A percentile compares a stretch with the other conserved stretches of the same genome.
Conservation (phyloP, 352 stramenopile species). For the Phytophthora citrophthora region DNA sequence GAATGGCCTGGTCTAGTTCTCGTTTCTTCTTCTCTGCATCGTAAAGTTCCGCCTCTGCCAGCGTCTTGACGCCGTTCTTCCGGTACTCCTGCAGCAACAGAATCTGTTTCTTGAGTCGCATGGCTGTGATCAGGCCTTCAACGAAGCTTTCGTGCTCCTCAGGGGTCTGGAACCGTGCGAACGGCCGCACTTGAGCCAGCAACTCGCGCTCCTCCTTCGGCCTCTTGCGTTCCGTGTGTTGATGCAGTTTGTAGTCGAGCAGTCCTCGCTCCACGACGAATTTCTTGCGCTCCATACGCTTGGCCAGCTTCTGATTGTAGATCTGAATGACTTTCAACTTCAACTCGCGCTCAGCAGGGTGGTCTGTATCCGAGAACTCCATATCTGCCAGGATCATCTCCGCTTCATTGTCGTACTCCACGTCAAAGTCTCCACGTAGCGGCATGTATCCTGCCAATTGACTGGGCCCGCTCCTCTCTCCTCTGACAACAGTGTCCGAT, state of each 20-base stretch:
- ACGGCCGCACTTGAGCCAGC: conserved; percentile 93
- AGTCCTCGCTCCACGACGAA: conserved; percentile 92
- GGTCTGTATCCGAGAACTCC: conserved; percentile 92
- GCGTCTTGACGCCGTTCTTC: conserved; percentile 93
- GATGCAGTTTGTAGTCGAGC: conserved; percentile 94
- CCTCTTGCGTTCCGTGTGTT: conserved; percentile 89
- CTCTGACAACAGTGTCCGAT: conserved; percentile 25
- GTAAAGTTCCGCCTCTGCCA: conserved; percentile 95
- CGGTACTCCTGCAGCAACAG: conserved; percentile 96
- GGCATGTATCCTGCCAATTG: conserved; percentile 95
- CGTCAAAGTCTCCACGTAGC: conserved; percentile 96
- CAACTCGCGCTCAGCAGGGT: conserved; percentile 90
- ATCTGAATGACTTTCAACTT: conserved; percentile 97
- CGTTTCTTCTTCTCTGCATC: conserved; percentile 95
- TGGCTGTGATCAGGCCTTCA: conserved; percentile 88
- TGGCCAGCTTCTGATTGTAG: conserved; percentile 96
- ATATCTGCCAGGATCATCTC: conserved; percentile 97
- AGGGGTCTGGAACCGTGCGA: conserved; percentile 94
- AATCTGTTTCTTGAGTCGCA: conserved; percentile 96
- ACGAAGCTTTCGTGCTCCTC: conserved; percentile 95
- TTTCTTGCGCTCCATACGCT: conserved; percentile 92
- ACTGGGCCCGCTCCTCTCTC: conserved; percentile 30
- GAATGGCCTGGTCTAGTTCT: conserved; percentile 90
- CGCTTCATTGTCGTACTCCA: conserved; percentile 98
- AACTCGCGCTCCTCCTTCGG: conserved; percentile 96